Percentiles rank a stretch among this genome's conserved stretches.
These are phyloP conservation scores for Podospora tetraspora DNA, from an alignment of 495 filamentous ascomycete genomes.

Conservation along the genomic window DNA sequence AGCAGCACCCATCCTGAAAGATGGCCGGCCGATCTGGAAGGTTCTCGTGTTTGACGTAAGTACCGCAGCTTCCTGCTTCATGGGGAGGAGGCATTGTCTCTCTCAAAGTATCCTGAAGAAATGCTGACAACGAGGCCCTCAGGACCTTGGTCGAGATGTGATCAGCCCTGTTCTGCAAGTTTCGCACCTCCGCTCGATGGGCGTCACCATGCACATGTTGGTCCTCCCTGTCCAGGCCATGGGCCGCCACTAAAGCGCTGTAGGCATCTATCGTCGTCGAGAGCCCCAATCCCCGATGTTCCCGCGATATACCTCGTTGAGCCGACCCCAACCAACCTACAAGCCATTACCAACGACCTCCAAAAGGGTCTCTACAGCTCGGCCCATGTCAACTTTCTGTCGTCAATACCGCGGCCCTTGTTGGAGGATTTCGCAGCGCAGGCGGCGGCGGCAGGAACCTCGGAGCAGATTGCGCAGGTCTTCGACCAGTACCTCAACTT, in stretches of 20 bases:
- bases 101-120: neutral
- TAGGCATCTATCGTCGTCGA: constrained; percentile 67
- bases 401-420: constrained; percentile 84
- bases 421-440: constrained; percentile 93
- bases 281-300: constrained; percentile 93
- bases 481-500: constrained; percentile 99
- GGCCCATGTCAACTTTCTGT: constrained; percentile 95
- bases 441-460: constrained; percentile 74
- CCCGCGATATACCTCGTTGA: constrained; percentile 95
- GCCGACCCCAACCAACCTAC: constrained; percentile 72
- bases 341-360: constrained; percentile 80
- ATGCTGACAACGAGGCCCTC: constrained; percentile 1
- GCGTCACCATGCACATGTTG: constrained; percentile 90
- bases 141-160: constrained; percentile 58
- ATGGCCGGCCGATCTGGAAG: constrained; percentile 73
- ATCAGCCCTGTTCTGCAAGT: constrained; percentile 94
- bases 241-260: neutral
- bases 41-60: constrained; percentile 32
- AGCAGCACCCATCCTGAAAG: constrained; percentile 75
- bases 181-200: constrained; percentile 85
- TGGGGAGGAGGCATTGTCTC: neutral
- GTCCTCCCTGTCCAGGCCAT: neutral
- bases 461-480: constrained; percentile 84
- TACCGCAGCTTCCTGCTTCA: neutral
- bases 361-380: constrained; percentile 83